These are phyloP conservation scores for Globisporangium splendens DNA, from an alignment of 352 stramenopile genomes.

Conservation along the genomic window DNA sequence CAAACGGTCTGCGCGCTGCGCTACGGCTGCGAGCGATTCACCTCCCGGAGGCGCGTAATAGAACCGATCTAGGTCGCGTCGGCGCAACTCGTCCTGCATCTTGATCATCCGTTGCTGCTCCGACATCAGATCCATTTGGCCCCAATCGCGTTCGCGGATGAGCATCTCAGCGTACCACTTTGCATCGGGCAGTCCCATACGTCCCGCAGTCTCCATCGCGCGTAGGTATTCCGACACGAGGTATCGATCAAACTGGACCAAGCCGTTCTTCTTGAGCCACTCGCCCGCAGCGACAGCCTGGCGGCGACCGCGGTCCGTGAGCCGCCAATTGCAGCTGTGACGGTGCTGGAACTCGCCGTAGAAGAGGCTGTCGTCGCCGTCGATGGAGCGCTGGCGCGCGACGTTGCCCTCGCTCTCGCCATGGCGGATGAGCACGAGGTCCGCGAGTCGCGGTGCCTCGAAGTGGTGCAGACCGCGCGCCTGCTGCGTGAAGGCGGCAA, in stretches of 20 bases:
- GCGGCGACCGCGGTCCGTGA: conserved; percentile 77
- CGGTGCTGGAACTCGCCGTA: conserved; percentile 85
- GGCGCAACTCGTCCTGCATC: conserved; percentile 85
- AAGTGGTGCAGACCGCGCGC: conserved; percentile 20
- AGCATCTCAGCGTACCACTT: conserved; percentile 88
- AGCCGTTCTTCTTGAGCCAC: conserved; percentile 77
- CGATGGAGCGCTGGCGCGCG: conserved; percentile 74
- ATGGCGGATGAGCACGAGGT: conserved; percentile 87
- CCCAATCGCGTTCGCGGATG: conserved; percentile 87
- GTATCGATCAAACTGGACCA: conserved; percentile 81
- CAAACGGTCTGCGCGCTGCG: conserved; percentile 77
- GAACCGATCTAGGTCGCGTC: conserved; percentile 79
- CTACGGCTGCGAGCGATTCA: conserved; percentile 79
- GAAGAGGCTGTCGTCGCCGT: conserved; percentile 84
- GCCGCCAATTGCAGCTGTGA: conserved; percentile 86
- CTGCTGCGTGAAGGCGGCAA: neutral
- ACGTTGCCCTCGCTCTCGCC: conserved; percentile 89
- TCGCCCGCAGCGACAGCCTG: conserved; percentile 74
- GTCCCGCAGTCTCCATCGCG: conserved; percentile 81
- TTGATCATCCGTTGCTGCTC: conserved; percentile 84
- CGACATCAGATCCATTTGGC: conserved; percentile 89
- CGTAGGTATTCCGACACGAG: conserved; percentile 87
- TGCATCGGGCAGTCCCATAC: conserved; percentile 64
- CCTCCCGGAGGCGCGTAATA: conserved; percentile 84
- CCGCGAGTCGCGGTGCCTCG: conserved; percentile 53